A percentile compares a stretch with the other conserved stretches of the same genome.
Conservation (phyloP, 176 grass and related monocot genomes). For the Leersia perrieri region DNA sequence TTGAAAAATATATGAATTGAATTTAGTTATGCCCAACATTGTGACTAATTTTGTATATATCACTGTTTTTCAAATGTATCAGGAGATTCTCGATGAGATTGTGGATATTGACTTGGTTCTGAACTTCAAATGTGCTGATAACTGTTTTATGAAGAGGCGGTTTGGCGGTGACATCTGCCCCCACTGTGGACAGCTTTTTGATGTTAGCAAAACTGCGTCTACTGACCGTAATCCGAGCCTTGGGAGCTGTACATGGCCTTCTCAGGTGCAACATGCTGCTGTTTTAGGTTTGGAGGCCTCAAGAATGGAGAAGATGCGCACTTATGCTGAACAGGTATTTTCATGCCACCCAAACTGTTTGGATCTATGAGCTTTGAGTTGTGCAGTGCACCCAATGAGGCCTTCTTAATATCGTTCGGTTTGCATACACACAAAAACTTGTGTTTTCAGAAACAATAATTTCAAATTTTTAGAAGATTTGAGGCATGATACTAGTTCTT, state of each 20-base stretch:
- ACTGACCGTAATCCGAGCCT: constrained; percentile 45
- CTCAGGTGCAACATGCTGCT: constrained; percentile 37
- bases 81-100: constrained; percentile 97
- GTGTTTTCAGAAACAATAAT: background rate
- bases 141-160: constrained; percentile 73
- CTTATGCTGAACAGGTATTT: constrained; percentile 76
- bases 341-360: background rate
- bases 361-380: background rate
- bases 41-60: background rate
- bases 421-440: background rate
- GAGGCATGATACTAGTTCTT: background rate
- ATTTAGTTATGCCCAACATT: background rate
- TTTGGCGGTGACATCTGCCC: constrained; percentile 59
- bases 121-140: constrained; percentile 87
- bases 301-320: constrained; percentile 59
- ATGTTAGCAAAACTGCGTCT: constrained; percentile 42
- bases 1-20: background rate
- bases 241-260: constrained; percentile 43
- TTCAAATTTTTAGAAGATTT: background rate
- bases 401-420: too few relatives aligned
- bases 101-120: constrained; percentile 81
- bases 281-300: constrained; percentile 46
- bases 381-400: background rate
- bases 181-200: constrained; percentile 76
- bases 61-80: constrained; percentile 16